These are phyloP conservation scores for Spergularia azorica DNA, from an alignment of 179 eudicot species.

Conservation along the genomic window DNA sequence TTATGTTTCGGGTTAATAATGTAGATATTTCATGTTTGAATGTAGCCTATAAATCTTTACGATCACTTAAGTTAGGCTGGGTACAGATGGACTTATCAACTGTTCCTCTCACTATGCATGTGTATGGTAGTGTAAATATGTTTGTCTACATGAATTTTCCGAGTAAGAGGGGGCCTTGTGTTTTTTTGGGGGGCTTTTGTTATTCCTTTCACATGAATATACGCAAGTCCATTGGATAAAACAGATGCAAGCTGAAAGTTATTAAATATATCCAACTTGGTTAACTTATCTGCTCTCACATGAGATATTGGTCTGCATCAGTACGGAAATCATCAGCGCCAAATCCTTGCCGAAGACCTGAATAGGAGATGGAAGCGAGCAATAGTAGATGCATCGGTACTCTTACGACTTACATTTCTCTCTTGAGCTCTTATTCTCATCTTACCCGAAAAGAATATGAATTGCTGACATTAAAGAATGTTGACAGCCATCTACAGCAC, in stretches of 20 bases:
- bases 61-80: too few relatives aligned
- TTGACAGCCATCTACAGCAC: constrained; percentile 76
- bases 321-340: constrained; percentile 78
- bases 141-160: too few relatives aligned
- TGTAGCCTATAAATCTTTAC: too few relatives aligned
- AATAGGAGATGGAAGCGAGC: constrained; percentile 86
- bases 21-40: too few relatives aligned
- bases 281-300: constrained; percentile 6
- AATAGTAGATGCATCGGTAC: constrained; percentile 62
- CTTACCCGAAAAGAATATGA: not conserved
- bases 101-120: too few relatives aligned
- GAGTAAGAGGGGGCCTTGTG: not conserved
- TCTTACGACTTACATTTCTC: constrained; percentile 7
- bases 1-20: too few relatives aligned
- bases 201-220: not conserved
- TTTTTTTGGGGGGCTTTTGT: too few relatives aligned
- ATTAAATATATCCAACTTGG: not conserved
- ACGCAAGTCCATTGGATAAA: not conserved
- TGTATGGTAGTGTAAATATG: too few relatives aligned
- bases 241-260: not conserved
- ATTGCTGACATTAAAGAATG: constrained; percentile 17
- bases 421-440: not conserved
- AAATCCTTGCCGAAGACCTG: constrained; percentile 67
- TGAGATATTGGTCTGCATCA: constrained; percentile 31
- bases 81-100: too few relatives aligned